Percentiles rank a stretch among this genome's conserved stretches.
These are phyloP conservation scores for Solanum pimpinellifolium DNA, from an alignment of 257 asterid species.

Conservation along the genomic window DNA sequence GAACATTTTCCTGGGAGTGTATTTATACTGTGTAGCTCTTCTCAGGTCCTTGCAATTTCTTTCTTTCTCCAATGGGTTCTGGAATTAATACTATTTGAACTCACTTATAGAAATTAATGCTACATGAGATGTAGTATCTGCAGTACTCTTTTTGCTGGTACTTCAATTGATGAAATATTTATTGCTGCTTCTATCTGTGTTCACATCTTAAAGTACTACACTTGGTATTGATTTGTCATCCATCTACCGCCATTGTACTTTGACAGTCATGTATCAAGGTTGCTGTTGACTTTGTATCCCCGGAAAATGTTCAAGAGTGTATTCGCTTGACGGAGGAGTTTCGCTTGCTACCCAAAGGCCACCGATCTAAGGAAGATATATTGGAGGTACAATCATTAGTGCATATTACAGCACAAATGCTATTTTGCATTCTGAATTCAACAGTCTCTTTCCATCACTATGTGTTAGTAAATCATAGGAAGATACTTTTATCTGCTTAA, in stretches of 20 bases:
- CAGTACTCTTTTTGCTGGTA: neutral
- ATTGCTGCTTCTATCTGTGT: neutral
- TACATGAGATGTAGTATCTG: neutral
- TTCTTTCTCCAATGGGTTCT: neutral
- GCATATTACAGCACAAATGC: neutral
- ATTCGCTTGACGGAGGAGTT: constrained; percentile 32
- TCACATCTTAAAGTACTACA: neutral
- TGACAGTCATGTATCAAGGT: constrained; percentile 36
- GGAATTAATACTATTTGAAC: neutral
- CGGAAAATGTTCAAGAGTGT: constrained; percentile 32
- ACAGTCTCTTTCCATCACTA: neutral
- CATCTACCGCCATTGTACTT: neutral
- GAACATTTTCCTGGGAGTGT: neutral
- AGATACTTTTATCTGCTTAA: neutral
- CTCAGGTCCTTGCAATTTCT: neutral
- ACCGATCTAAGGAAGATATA: constrained; percentile 39
- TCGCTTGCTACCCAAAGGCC: constrained; percentile 33
- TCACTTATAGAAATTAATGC: neutral
- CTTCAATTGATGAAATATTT: neutral
- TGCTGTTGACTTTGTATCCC: constrained; percentile 38
- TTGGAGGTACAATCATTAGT: constrained; percentile 22
- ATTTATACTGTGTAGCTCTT: neutral
- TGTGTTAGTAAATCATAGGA: neutral
- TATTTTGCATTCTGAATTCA: neutral
- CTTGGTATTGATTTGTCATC: neutral